Conservation (phyloP, 306 rosid species). For the Oxytropis ochrocephala region DNA sequence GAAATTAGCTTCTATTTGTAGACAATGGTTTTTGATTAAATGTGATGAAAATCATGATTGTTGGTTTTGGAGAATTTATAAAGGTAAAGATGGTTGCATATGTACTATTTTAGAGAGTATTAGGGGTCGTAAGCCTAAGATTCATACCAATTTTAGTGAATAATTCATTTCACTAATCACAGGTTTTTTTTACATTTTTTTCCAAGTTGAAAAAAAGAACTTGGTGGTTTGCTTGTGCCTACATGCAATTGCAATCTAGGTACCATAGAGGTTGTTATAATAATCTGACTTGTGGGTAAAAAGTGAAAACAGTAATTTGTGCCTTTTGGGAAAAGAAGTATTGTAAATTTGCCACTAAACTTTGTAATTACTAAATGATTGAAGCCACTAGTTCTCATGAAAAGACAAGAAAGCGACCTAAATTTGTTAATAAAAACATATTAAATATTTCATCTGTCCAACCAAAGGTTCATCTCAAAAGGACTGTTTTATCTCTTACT, state of each 20-base stretch:
- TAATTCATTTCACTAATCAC: not conserved
- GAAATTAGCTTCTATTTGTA: not conserved
- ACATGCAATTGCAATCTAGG: not conserved
- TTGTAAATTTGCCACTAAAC: conserved; percentile 8
- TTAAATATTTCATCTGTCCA: not conserved
- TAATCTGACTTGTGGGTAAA: conserved; percentile 1
- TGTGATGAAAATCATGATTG: not conserved
- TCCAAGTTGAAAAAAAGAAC: not conserved
- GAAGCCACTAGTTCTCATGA: not conserved
- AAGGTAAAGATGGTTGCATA: not conserved
- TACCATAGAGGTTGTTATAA: not conserved
- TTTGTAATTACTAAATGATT: not conserved
- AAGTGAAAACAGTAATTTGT: not conserved
- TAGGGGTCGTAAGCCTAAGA: not conserved
- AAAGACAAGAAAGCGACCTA: not conserved
- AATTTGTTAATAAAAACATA: not conserved
- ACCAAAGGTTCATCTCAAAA: not conserved
- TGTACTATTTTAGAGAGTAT: not conserved
- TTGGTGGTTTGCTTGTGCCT: conserved; percentile 4
- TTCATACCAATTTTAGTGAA: not conserved
- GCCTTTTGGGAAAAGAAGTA: not conserved
- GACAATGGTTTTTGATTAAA: not conserved
- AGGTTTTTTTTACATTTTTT: not conserved
- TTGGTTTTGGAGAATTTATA: not conserved
- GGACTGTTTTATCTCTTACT: not conserved